Percentiles rank a stretch among this genome's conserved stretches.
phyloP scores from a whole-genome alignment of 1,284 basidiomycete genomes.

The Ustilago bromivora region DNA sequence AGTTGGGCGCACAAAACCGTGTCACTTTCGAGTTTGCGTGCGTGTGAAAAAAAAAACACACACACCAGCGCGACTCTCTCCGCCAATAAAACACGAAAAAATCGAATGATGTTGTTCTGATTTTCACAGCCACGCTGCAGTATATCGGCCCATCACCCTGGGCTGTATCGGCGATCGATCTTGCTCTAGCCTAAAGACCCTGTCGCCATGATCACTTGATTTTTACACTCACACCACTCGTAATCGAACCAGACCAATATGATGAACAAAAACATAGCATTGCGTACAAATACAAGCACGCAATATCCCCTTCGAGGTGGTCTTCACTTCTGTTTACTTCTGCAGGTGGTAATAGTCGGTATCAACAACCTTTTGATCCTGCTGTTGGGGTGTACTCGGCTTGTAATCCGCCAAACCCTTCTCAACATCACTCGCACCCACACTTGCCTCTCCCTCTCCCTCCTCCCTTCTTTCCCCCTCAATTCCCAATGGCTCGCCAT shows the following conservation, averaged over 20 bases:
- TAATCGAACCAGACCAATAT: neutral
- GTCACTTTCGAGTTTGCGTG: neutral
- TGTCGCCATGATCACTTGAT: neutral
- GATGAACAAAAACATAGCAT: neutral
- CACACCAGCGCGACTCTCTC: neutral
- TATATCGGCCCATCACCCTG: neutral
- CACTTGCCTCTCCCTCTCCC: neutral
- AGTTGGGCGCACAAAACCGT: neutral
- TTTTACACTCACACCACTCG: neutral
- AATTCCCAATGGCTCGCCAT: constrained; percentile 4
- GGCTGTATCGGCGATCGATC: neutral
- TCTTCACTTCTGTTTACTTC: constrained; percentile 19
- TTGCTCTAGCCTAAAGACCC: neutral
- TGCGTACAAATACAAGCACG: neutral
- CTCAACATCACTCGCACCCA: constrained; percentile 21
- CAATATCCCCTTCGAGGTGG: neutral
- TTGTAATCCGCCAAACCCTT: constrained; percentile 29
- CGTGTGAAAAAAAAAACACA: neutral
- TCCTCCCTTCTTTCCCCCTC: neutral
- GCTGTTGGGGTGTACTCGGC: neutral
- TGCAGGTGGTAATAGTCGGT: constrained; percentile 29
- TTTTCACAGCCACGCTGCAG: neutral
- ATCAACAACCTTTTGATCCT: constrained; percentile 19
- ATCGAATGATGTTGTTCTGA: constrained; percentile 7
- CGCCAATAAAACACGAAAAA: neutral